Evolutionary conservation across 2,329 filamentous ascomycete species (phyloP), one percentile per base, ranked within the genome.

Genomic region (Beauveria scarabaeidicola): DNA sequence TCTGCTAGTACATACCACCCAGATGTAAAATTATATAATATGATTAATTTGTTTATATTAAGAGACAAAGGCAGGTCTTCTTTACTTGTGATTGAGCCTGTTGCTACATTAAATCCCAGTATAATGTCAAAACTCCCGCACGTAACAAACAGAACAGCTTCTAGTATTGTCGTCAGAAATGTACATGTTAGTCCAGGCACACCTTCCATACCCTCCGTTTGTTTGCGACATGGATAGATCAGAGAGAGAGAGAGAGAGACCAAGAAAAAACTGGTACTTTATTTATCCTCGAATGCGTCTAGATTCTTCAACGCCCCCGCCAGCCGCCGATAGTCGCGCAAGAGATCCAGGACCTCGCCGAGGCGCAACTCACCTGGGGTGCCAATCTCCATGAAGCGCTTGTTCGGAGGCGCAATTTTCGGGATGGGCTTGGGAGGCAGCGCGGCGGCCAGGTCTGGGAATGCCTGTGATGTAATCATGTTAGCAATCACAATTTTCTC

Each of bases 291-390:
- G 67, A 88, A 84, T 10, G 83, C 84, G 21, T 79, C 84, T 68
- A 83, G 73, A 52, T 85, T 82, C 66, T 83, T 84, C 60, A 92
- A 70, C 9, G 82, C 82, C 29, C 78, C 78, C 0, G 88, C 88
- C 51, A 93, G 73, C 57, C 89, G 78, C 66, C 89, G 83, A 67
- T 93, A 93, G 70, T 93, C 89, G 59, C 83, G 79, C 23, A 93
- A 73, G 52, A 93, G 74, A 59, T 88, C 83, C 25, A 87, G 73
- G 19, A 93, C 85, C 66, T 93, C 90, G n/a, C 84, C 82, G 27
- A 93, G 75, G 59, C 80, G 85, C 29, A 93, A 76, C 51, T 93
- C 89, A 0, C 81, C 81, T 0, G 86, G 85, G 68, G 86, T 86
- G 66, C 88, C 79, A 59, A 88, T 71, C 65, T 90, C 86, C 75